phyloP scores from a whole-genome alignment of 257 asterid species.

The Dorcoceras hygrometricum region DNA sequence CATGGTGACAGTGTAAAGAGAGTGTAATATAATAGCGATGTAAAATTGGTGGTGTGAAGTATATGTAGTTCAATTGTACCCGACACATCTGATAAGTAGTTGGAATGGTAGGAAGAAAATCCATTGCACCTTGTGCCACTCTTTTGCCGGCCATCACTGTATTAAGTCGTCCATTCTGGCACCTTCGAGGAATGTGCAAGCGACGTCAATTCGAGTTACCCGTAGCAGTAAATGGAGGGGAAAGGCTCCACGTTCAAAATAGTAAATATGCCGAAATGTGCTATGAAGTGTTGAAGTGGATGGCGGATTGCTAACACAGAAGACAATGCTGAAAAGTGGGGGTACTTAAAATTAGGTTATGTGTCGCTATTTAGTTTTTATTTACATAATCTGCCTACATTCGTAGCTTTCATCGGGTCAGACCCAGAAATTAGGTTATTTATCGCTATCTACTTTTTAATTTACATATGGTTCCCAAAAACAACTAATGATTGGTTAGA shows the following conservation, averaged over 20 bases:
- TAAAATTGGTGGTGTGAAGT: background rate
- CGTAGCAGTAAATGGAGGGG: background rate
- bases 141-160: background rate
- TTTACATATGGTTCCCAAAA: too few species aligned
- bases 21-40: background rate
- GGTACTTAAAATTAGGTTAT: background rate
- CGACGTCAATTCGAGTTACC: background rate
- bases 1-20: constrained; percentile 92
- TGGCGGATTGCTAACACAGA: background rate
- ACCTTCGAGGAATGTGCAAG: background rate
- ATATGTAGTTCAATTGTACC: background rate
- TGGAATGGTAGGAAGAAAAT: background rate
- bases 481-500: background rate
- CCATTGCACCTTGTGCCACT: background rate
- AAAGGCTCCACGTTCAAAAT: background rate
- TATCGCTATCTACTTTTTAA: too few species aligned
- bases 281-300: background rate
- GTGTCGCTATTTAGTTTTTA: too few species aligned
- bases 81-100: too few species aligned
- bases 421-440: too few species aligned
- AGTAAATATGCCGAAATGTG: background rate
- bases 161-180: background rate
- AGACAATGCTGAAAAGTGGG: background rate
- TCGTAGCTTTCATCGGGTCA: background rate
- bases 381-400: too few species aligned